phyloP scores from a whole-genome alignment of 2,329 filamentous ascomycete species.

The Trichoderma polysporum region DNA sequence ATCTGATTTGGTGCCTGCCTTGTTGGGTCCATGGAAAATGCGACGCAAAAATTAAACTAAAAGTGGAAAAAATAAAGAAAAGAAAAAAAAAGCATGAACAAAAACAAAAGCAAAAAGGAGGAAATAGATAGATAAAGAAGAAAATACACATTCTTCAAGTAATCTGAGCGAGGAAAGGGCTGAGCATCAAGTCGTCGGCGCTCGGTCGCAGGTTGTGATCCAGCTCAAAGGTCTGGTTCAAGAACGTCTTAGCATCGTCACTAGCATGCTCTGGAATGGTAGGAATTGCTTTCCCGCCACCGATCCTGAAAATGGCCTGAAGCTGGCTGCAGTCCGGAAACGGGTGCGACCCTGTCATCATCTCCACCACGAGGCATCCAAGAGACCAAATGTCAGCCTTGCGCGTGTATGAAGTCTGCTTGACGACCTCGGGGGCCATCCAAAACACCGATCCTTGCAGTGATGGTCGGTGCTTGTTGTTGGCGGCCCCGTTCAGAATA shows the following conservation, averaged over 20 bases:
- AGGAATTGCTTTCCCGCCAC: constrained; percentile 80
- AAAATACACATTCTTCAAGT: constrained; percentile 36
- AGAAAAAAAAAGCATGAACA: not conserved
- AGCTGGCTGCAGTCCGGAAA: constrained; percentile 97
- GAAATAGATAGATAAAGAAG: not conserved
- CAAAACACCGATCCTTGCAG: constrained; percentile 97
- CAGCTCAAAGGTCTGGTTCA: constrained; percentile 89
- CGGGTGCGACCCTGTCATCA: constrained; percentile 96
- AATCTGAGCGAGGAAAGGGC: constrained; percentile 76
- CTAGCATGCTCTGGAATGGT: constrained; percentile 86
- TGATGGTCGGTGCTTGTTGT: constrained; percentile 70
- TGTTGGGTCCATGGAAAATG: constrained; percentile 13
- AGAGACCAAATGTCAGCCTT: constrained; percentile 99
- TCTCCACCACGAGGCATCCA: constrained; percentile 94
- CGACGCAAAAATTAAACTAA: not conserved
- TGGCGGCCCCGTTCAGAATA: constrained; percentile 67
- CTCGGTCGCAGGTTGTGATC: constrained; percentile 90
- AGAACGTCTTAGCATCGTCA: constrained; percentile 78
- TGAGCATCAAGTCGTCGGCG: constrained; percentile 84
- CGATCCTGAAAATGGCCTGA: constrained; percentile 98
- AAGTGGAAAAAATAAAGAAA: not conserved
- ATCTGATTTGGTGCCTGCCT: constrained; percentile 23
- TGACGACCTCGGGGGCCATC: constrained; percentile 99
- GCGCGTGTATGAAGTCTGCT: constrained; percentile 95
- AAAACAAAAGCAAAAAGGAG: not conserved